Base-by-base conservation (phyloP, 768 basidiomycete genomes). In the Saitozyma sp. region DNA sequence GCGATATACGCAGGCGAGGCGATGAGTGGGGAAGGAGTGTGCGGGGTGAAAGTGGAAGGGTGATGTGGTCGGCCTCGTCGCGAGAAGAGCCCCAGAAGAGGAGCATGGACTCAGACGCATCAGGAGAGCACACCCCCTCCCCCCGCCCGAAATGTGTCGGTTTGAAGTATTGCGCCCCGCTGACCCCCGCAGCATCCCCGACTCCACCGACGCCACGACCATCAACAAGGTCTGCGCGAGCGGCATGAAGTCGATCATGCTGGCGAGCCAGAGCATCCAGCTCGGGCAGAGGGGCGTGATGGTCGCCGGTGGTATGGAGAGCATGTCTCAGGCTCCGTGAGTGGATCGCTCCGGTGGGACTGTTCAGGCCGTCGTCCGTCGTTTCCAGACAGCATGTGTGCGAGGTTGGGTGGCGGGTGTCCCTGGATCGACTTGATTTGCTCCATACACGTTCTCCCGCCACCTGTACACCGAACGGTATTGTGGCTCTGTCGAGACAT, bases 161-260 rank as follows among this genome's bases (percentile, higher is more conserved):
- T 2, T 29, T 29, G 29, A 29, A 29, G 29, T 29, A 29, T 29
- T 29, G 29, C 29, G 29, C 29, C 29, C 29, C 29, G 29, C 29
- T 29, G 29, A 29, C 29, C 29, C 29, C 29, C 29, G 29, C 29
- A 78, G 76, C 13, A 76, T 96, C 76, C 86, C 84, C 66, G 79
- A 87, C 9, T 84, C 84, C 60, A 94, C 95, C 37, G 96, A 99
- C 82, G 94, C 95, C 19, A 98, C 96, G 43, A 99, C 96, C 54
- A 88, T 99, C 83, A 99, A 99, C 86, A 99, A 99, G 83, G 96
- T 99, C 79, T 99, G 96, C 80, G 96, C 96, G 6, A 93, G 91
- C 58, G 96, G 96, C 64, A 83, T 99, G 85, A 98, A 98, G 82
- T 85, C 94, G 38, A 86, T 98, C 82, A 96, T 92, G 80, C 84